Base-by-base conservation (phyloP, 179 eudicot species). In the Silene noctiflora region DNA sequence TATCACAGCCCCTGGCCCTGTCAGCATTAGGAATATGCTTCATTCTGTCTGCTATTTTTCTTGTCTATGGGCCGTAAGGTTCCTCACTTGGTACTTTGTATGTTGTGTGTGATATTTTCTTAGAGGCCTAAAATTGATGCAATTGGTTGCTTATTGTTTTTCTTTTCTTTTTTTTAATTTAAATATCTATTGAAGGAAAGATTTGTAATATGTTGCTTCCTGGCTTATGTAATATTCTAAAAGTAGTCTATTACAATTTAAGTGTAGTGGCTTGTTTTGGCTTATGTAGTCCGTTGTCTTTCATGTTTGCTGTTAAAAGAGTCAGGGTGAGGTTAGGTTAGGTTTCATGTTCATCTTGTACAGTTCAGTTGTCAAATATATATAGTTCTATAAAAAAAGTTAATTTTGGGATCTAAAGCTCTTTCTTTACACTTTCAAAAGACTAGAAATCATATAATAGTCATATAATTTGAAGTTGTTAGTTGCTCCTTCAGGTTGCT, bases 1-100 rank as follows among this genome's bases (percentile, higher is more conserved):
- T 87, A 60, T 85, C 88, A 31, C 80, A 81, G 83, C 87, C 88
- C 44, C 90, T 87, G 55, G 88, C 88, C 14, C 61, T 87, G 44
- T 85, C 88, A 62, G 62, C 88, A 12, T 68, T 85, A 70, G 78
- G 77, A 33, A 80, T 87, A 78, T 87, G 90, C 76, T 80, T 73
- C 75, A 21, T 84, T 67, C 79, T 88, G 60, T 84, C 88, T 35
- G 69, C 80, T 19, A 83, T 88, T 78, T 88, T 84, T 79, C 74
- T 84, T 33, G 31, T 78, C 58, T 88, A 88, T 79, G 88, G 85
- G 63, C 80, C 71, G 91, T 88, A 78, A 83, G 91, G 29, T 14
- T 55, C 44, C 76, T 72, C 46, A 21, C 69, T 24, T 76, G 39
- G 22, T 69, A 13, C 3, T 21, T 55, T 55, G 7, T 51, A 51